phyloP scores from a whole-genome alignment of 2,329 filamentous ascomycete genomes.

The Domatiomyces globalis region DNA sequence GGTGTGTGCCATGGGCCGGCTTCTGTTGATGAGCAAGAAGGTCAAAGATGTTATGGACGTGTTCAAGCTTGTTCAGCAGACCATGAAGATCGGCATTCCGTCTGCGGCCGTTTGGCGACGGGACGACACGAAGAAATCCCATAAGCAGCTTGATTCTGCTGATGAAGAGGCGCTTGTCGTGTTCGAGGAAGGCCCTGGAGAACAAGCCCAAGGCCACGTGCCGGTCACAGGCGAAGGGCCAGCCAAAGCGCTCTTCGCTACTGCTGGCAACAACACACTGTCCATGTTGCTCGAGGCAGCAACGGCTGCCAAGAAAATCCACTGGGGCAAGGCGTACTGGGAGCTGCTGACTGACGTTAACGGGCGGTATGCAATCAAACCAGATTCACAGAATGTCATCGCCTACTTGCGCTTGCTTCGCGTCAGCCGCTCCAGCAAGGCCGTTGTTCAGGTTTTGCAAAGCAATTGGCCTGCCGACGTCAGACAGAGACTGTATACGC shows the following conservation, averaged over 20 bases:
- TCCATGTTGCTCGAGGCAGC: slow-evolving; percentile 56
- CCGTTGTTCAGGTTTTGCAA: slow-evolving; percentile 45
- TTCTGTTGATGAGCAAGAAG: slow-evolving; percentile 52
- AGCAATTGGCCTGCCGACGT: slow-evolving; percentile 34
- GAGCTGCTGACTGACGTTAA: slow-evolving; percentile 45
- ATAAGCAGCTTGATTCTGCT: neutral
- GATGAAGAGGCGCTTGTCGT: neutral
- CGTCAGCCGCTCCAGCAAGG: slow-evolving; percentile 49
- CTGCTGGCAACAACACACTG: slow-evolving; percentile 44
- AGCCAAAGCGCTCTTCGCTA: slow-evolving; percentile 24
- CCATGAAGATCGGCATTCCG: slow-evolving; percentile 48
- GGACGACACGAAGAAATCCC: neutral
- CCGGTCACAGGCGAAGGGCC: slow-evolving; percentile 8
- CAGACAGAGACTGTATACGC: slow-evolving; percentile 26
- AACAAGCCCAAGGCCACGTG: neutral
- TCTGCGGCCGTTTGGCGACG: neutral
- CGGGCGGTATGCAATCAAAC: slow-evolving; percentile 42
- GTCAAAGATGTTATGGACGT: slow-evolving; percentile 55
- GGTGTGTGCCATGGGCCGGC: slow-evolving; percentile 63
- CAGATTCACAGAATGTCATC: slow-evolving; percentile 59
- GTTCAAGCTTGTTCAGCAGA: slow-evolving; percentile 63
- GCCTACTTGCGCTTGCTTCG: slow-evolving; percentile 55
- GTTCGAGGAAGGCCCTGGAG: slow-evolving; percentile 1
- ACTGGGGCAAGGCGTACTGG: slow-evolving; percentile 65
- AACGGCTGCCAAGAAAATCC: slow-evolving; percentile 43